Conservation (phyloP, 495 filamentous ascomycete species). For the Clavariopsis aquatica region DNA sequence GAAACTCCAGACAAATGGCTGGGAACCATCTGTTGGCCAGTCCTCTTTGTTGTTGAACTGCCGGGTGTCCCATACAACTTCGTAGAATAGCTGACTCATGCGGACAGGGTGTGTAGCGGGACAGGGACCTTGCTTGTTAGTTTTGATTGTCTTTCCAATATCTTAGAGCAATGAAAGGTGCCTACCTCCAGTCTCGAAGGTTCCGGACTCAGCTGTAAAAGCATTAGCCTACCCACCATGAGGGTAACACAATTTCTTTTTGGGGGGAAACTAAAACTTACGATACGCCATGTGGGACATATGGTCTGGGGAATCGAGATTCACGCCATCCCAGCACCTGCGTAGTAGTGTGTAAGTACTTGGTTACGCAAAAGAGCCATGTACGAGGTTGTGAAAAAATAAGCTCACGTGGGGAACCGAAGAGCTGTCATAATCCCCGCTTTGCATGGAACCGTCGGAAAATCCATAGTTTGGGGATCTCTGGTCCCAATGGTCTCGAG, state of each 20-base stretch:
- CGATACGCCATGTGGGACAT: constrained; percentile 47
- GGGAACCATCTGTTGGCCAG: constrained; percentile 31
- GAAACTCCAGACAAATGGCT: constrained; percentile 36
- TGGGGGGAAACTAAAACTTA: too few relatives aligned
- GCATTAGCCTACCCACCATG: too few relatives aligned
- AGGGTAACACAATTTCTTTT: too few relatives aligned
- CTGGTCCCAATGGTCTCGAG: constrained; percentile 20
- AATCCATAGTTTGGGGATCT: constrained; percentile 19
- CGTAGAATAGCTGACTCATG: constrained; percentile 29
- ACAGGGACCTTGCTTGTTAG: constrained; percentile 14
- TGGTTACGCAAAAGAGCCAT: not conserved
- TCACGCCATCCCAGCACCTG: constrained; percentile 55
- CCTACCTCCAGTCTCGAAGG: constrained; percentile 20
- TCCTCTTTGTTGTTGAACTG: constrained; percentile 27
- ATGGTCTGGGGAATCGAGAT: constrained; percentile 57
- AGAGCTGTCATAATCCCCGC: constrained; percentile 28
- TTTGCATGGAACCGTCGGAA: constrained; percentile 22
- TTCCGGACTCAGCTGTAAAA: constrained; percentile 12
- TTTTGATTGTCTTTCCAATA: not conserved
- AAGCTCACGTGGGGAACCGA: constrained; percentile 30
- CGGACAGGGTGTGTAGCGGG: constrained; percentile 25
- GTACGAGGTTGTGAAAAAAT: not conserved
- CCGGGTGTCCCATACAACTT: constrained; percentile 30
- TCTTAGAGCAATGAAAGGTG: not conserved
- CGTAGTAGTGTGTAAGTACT: not conserved